Evolutionary conservation across 148 eudicot species (phyloP).

Genomic region (Polygonum aviculare): DNA sequence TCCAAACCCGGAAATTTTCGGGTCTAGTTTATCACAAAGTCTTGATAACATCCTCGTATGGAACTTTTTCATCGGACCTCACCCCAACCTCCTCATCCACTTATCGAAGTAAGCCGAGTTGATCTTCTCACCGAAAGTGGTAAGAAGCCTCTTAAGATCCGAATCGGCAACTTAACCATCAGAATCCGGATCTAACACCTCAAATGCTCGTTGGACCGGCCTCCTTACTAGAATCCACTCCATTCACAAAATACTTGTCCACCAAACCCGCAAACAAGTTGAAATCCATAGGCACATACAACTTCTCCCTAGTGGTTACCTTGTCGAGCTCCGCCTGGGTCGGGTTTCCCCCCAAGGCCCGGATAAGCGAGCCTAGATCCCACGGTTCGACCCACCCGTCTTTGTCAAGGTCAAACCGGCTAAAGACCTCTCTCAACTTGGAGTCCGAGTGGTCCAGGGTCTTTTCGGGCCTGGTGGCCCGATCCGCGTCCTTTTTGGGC

Average conservation of each 20-base stretch:
- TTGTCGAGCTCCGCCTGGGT: not conserved
- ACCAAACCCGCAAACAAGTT: not conserved
- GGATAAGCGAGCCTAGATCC: not conserved
- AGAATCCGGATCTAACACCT: not conserved
- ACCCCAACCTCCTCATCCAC: not conserved
- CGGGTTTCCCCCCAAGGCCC: not conserved
- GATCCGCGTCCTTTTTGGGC: not conserved
- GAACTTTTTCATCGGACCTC: not conserved
- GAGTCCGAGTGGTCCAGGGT: not conserved
- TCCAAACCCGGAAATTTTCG: too few relatives aligned
- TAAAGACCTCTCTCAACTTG: not conserved
- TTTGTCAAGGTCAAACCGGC: not conserved
- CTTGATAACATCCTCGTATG: not conserved
- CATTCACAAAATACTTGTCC: not conserved
- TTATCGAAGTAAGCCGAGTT: not conserved
- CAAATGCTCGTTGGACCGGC: not conserved
- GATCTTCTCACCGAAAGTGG: conserved; percentile 3
- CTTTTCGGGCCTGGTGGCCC: not conserved
- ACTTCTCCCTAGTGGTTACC: not conserved
- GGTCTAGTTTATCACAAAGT: not conserved
- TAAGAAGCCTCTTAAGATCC: conserved; percentile 5
- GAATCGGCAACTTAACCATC: conserved; percentile 5
- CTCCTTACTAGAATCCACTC: not conserved
- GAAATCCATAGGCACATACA: not conserved
- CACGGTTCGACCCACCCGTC: not conserved